Evolutionary conservation across 2,329 filamentous ascomycete genomes (phyloP).

Genomic region (Chaetomium globosum): DNA sequence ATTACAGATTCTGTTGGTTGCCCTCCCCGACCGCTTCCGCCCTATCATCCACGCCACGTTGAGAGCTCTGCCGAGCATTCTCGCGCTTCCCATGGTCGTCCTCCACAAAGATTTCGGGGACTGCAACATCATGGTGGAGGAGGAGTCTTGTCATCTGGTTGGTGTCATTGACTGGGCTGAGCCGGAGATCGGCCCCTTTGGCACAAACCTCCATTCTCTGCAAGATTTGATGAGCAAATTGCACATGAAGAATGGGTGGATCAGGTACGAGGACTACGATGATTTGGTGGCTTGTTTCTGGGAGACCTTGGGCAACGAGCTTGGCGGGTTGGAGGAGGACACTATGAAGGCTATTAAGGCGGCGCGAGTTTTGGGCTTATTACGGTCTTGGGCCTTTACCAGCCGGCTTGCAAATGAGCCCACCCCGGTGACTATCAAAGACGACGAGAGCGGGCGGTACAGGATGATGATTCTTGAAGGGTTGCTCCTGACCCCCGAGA

Average conservation of each 20-base stretch:
- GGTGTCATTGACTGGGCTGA: slow-evolving; percentile 50
- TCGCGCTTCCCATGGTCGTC: slow-evolving; percentile 47
- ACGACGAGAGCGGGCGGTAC: slow-evolving; percentile 43
- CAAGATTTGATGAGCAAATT: slow-evolving; percentile 42
- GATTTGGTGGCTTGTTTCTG: slow-evolving; percentile 42
- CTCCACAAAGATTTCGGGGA: slow-evolving; percentile 45
- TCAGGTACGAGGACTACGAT: slow-evolving; percentile 42
- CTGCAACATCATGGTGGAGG: slow-evolving; percentile 48
- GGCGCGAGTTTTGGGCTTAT: slow-evolving; percentile 42
- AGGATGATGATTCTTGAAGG: slow-evolving; percentile 46
- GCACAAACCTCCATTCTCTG: slow-evolving; percentile 44
- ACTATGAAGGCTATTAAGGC: slow-evolving; percentile 38
- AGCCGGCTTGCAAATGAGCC: slow-evolving; percentile 44
- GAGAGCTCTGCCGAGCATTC: slow-evolving; percentile 40
- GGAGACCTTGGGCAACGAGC: slow-evolving; percentile 40
- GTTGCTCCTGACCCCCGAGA: slow-evolving; percentile 43
- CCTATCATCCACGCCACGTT: slow-evolving; percentile 41
- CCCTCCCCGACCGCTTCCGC: slow-evolving; percentile 44
- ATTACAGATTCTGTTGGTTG: slow-evolving; percentile 40
- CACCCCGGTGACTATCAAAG: slow-evolving; percentile 41
- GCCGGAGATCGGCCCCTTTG: slow-evolving; percentile 47
- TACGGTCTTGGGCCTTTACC: slow-evolving; percentile 45
- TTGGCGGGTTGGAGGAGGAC: slow-evolving; percentile 39
- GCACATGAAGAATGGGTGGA: slow-evolving; percentile 44
- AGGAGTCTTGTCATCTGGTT: slow-evolving; percentile 42